phyloP scores from a whole-genome alignment of 1,284 basidiomycete species.

The Peniophora sp. region DNA sequence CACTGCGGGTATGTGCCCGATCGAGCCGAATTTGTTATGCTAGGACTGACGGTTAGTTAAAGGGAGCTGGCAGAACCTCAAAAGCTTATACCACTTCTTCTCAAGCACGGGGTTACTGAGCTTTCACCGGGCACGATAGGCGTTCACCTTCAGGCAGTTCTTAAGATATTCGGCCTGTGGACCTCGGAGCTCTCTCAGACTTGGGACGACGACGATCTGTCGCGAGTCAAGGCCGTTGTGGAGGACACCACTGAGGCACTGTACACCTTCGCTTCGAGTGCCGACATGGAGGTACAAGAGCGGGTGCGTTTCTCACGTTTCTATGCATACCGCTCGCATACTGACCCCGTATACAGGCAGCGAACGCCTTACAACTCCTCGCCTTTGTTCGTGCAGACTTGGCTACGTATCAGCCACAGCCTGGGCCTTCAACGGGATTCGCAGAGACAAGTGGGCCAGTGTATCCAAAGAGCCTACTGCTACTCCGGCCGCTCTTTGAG shows the following conservation, averaged over 20 bases:
- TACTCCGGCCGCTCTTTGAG: conserved; percentile 79
- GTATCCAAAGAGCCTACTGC: conserved; percentile 84
- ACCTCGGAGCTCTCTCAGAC: conserved; percentile 62
- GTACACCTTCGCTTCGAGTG: conserved; percentile 43
- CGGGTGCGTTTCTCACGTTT: conserved; percentile 46
- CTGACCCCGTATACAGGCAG: conserved; percentile 44
- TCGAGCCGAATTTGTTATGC: background rate
- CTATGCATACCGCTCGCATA: background rate
- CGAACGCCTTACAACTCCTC: conserved; percentile 76
- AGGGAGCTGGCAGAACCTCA: conserved; percentile 69
- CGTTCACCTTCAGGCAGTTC: conserved; percentile 75
- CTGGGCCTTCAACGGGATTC: conserved; percentile 25
- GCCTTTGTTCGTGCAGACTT: conserved; percentile 78
- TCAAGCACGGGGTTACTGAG: conserved; percentile 47
- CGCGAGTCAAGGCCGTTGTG: conserved; percentile 55
- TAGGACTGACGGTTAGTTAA: conserved; percentile 6
- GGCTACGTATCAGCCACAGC: conserved; percentile 42
- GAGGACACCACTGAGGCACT: conserved; percentile 52
- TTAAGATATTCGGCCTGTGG: conserved; percentile 87
- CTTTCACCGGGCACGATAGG: conserved; percentile 58
- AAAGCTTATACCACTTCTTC: conserved; percentile 60
- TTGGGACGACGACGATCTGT: conserved; percentile 69
- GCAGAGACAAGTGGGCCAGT: conserved; percentile 31
- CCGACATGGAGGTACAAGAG: conserved; percentile 87
- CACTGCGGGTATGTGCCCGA: conserved; percentile 64